These are phyloP conservation scores for Cladosporium velox DNA, from an alignment of 2,329 filamentous ascomycete genomes.

Conservation along the genomic window DNA sequence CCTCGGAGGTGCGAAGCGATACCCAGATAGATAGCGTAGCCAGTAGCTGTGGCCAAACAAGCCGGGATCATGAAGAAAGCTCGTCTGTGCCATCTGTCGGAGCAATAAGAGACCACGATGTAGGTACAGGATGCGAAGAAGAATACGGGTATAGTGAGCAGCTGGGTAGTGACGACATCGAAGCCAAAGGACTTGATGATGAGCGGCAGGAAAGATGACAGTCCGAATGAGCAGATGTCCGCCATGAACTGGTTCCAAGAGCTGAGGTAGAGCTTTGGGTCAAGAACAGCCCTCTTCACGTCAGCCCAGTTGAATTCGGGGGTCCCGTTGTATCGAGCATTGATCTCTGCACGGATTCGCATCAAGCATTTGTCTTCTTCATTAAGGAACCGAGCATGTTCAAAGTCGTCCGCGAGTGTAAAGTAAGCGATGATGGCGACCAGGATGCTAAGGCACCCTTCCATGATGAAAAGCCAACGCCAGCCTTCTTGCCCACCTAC, in stretches of 20 bases:
- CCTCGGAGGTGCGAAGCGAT: neutral
- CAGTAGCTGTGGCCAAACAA: neutral
- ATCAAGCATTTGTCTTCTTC: conserved; percentile 27
- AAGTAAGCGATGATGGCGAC: conserved; percentile 56
- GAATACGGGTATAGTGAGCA: conserved; percentile 5
- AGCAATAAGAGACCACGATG: neutral
- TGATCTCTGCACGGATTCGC: conserved; percentile 25
- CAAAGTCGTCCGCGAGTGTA: conserved; percentile 53
- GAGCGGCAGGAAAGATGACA: conserved; percentile 10
- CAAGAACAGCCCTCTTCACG: conserved; percentile 26
- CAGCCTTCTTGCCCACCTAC: conserved; percentile 45
- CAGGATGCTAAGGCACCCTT: conserved; percentile 54
- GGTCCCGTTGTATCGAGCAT: conserved; percentile 21
- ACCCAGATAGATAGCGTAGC: neutral
- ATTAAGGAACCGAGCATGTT: conserved; percentile 33
- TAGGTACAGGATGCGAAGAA: neutral
- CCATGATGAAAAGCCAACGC: conserved; percentile 59
- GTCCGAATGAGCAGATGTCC: conserved; percentile 32
- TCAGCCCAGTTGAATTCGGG: conserved; percentile 30
- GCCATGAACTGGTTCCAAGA: conserved; percentile 28
- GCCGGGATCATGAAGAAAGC: conserved; percentile 10
- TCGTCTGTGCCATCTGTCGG: neutral
- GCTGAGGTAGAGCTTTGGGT: conserved; percentile 29
- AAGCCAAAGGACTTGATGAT: conserved; percentile 59
- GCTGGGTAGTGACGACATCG: conserved; percentile 3